These are phyloP conservation scores for Umbelopsis sp. DNA, from an alignment of 192 early-diverging fungal genomes.

Conservation along the genomic window DNA sequence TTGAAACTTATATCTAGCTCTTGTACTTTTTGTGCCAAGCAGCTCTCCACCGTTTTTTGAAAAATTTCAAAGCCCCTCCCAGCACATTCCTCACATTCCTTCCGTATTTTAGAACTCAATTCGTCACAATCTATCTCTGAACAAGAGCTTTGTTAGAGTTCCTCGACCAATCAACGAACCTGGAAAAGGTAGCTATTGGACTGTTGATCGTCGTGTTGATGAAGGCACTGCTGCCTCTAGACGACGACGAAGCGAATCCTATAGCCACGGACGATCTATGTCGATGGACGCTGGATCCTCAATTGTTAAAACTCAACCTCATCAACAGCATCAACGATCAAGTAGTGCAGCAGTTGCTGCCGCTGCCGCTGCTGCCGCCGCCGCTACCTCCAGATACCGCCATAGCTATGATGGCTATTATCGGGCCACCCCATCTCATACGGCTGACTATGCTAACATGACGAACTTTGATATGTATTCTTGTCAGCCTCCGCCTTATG, in stretches of 20 bases:
- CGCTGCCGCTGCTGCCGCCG: constrained; percentile 22
- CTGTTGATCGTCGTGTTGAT: constrained; percentile 59
- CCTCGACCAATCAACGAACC: constrained; percentile 80
- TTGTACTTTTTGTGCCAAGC: not conserved
- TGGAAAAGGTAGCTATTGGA: constrained; percentile 88
- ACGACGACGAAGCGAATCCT: constrained; percentile 20
- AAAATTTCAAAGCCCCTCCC: not conserved
- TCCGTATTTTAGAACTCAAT: constrained; percentile 73
- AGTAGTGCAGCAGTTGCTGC: constrained; percentile 17
- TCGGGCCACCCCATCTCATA: not conserved
- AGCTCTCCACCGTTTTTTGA: not conserved
- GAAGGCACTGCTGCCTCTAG: constrained; percentile 26
- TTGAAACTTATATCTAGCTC: not conserved
- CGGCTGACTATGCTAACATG: constrained; percentile 13
- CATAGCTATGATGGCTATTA: constrained; percentile 9
- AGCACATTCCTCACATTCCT: constrained; percentile 22
- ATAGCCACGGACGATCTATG: constrained; percentile 31
- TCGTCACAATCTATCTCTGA: constrained; percentile 82
- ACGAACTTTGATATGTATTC: constrained; percentile 19
- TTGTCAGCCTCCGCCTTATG: constrained; percentile 15
- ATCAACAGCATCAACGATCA: constrained; percentile 22
- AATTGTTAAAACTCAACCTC: constrained; percentile 18
- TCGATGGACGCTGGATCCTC: constrained; percentile 33
- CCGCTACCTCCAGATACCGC: constrained; percentile 6
- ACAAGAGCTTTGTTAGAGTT: constrained; percentile 80